Evolutionary conservation across 192 early-diverging fungal species (phyloP).

Genomic region (Podila clonocystis): DNA sequence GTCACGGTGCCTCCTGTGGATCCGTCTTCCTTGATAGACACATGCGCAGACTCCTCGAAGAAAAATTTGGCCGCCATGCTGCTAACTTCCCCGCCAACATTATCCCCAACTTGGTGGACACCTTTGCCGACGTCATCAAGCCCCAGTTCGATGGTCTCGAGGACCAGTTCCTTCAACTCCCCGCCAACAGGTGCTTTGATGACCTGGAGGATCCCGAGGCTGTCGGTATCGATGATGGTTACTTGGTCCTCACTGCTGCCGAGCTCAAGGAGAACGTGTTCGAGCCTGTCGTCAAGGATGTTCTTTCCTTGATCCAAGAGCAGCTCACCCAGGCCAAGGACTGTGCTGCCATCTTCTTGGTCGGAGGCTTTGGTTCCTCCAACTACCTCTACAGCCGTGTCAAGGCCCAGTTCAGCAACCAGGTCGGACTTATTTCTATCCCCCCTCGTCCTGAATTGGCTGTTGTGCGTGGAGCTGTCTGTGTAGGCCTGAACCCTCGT

Average conservation of each 20-base stretch:
- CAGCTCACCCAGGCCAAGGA: conserved; percentile 40
- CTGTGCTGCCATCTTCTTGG: conserved; percentile 57
- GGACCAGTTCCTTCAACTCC: conserved; percentile 49
- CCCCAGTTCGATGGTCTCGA: conserved; percentile 55
- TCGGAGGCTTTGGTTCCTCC: conserved; percentile 61
- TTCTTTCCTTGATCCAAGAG: conserved; percentile 46
- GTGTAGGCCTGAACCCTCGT: conserved; percentile 31
- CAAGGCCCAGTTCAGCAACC: conserved; percentile 20
- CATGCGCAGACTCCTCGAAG: conserved; percentile 43
- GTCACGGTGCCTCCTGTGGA: conserved; percentile 53
- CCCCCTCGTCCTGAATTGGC: conserved; percentile 53
- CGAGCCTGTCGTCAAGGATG: conserved; percentile 44
- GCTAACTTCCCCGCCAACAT: conserved; percentile 40
- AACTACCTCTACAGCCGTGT: conserved; percentile 44
- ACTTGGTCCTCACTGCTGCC: conserved; percentile 30
- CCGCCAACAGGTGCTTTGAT: conserved; percentile 32
- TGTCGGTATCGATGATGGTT: conserved; percentile 47
- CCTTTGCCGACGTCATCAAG: conserved; percentile 53
- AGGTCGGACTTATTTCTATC: conserved; percentile 33
- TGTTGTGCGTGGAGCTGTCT: conserved; percentile 58
- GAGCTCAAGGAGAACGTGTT: conserved; percentile 57
- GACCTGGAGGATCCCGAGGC: conserved; percentile 23
- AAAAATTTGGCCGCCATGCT: conserved; percentile 40
- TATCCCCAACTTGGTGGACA: conserved; percentile 49
- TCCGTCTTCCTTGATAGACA: conserved; percentile 51